Base-by-base conservation (phyloP, 2,329 filamentous ascomycete genomes). In the Metarhizium anisopliae region DNA sequence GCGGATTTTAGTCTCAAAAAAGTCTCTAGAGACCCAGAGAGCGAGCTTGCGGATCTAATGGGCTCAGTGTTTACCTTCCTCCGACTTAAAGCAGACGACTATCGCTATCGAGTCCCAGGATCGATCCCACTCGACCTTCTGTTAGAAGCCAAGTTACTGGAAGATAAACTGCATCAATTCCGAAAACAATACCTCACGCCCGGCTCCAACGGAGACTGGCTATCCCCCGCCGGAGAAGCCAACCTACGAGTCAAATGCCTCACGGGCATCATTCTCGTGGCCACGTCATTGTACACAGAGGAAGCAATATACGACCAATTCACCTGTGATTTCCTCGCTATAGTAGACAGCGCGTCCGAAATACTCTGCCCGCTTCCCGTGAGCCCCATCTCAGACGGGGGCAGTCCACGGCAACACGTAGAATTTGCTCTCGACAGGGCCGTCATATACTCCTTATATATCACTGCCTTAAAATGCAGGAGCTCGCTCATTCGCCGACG, bases 391-490 rank as follows among this genome's bases (percentile, higher is more conserved):
- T 13, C 50, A 11, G 32, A 42, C 11, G 50, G 50, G n/a, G 38
- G 6, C 36, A 13, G 50, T 10, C 45, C 53, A 5, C 38, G 38
- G 16, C 52, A 49, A 11, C 10, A 20, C 13, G 42, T 29, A 35
- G 51, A 52, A 49, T 56, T 58, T 25, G 47, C 50, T 32, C 56
- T 60, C 52, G 56, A 58, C 47, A 57, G 58, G 58, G 56, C 52
- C 30, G 51, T 58, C 51, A 57, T 61, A 13, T 53, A 60, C 32
- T 56, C 59, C 2, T 56, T 61, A 6, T 61, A 58, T 52, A 49
- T 57, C 6, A 56, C 56, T 14, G 59, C 56, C 42, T 55, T 45
- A 18, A 61, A 61, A 55, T 61, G 58, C 50, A 51, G 59, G 10
- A 53, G 55, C 20, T 59, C 59, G 4, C 30, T 47, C 4, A 59